Evolutionary conservation across 108 stramenopile genomes (phyloP).

Genomic region (Nannochloropsis salina): DNA sequence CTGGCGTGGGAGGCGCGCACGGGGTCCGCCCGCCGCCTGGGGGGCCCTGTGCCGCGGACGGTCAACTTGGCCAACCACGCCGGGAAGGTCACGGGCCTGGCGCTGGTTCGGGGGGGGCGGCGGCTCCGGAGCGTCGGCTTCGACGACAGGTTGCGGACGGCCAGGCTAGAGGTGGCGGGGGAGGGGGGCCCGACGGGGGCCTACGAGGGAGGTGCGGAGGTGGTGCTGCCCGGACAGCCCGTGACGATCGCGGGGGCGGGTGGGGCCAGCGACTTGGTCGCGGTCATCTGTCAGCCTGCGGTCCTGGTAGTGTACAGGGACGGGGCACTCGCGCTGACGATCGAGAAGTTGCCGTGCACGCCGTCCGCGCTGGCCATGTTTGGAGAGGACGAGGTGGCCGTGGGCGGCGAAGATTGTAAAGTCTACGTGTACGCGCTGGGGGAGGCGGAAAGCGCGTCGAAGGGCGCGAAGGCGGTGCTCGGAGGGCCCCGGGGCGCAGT

Average conservation of each 20-base stretch:
- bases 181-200: conserved; percentile 27
- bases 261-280: conserved; percentile 54
- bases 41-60: conserved; percentile 25
- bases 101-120: conserved; percentile 43
- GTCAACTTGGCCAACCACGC: conserved; percentile 26
- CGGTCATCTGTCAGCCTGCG: conserved; percentile 40
- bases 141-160: conserved; percentile 75
- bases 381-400: conserved; percentile 71
- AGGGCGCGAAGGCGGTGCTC: conserved; percentile 32
- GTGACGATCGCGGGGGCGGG: conserved; percentile 62
- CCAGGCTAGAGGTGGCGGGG: conserved; percentile 29
- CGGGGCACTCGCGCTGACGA: conserved; percentile 14
- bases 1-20: conserved; percentile 68
- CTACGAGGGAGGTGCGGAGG: conserved; percentile 38
- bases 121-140: conserved; percentile 72
- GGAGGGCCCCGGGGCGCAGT: conserved; percentile 42
- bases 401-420: conserved; percentile 83
- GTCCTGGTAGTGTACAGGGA: conserved; percentile 31
- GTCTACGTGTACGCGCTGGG: conserved; percentile 69
- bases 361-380: conserved; percentile 66
- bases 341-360: conserved; percentile 53
- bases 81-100: conserved; percentile 47
- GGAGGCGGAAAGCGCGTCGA: neutral
- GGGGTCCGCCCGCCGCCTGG: conserved; percentile 43
- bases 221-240: conserved; percentile 73